Percentiles rank a stretch among this genome's conserved stretches.
Conservation (phyloP, 306 rosid genomes). For the Vigna mungo region DNA sequence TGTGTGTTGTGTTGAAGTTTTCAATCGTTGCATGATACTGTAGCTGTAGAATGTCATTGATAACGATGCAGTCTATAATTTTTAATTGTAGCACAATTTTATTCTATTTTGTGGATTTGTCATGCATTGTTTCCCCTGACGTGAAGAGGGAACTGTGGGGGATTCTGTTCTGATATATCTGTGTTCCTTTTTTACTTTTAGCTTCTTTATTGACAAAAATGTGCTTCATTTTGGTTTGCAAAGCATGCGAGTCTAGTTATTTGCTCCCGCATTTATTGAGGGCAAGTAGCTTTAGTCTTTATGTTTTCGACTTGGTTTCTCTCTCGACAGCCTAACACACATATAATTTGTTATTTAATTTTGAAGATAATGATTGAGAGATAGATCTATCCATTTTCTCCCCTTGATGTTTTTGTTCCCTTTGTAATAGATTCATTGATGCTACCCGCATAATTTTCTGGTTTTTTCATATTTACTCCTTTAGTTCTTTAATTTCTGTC, state of each 20-base stretch:
- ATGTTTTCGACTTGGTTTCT: neutral
- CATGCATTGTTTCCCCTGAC: neutral
- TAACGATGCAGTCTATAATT: neutral
- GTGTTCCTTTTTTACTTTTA: neutral
- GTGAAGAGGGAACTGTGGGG: neutral
- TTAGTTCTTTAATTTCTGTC: constrained; percentile 14
- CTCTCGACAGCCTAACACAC: neutral
- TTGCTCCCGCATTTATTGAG: neutral
- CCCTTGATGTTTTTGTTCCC: constrained; percentile 1
- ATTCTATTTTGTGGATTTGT: neutral
- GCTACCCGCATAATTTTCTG: neutral
- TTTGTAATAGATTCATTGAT: constrained; percentile 3
- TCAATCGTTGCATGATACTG: constrained; percentile 3
- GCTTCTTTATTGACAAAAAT: neutral
- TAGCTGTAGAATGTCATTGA: neutral
- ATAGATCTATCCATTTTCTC: neutral
- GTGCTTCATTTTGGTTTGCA: constrained; percentile 21
- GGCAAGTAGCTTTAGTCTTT: neutral
- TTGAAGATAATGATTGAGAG: neutral
- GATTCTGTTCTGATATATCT: neutral
- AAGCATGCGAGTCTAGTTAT: neutral
- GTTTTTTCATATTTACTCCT: constrained; percentile 21
- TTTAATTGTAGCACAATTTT: neutral
- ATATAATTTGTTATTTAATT: constrained; percentile 27
- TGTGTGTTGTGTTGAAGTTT: constrained; percentile 24